Conservation (phyloP, 1,139 yeast species). For the Suhomyces wounanorum region DNA sequence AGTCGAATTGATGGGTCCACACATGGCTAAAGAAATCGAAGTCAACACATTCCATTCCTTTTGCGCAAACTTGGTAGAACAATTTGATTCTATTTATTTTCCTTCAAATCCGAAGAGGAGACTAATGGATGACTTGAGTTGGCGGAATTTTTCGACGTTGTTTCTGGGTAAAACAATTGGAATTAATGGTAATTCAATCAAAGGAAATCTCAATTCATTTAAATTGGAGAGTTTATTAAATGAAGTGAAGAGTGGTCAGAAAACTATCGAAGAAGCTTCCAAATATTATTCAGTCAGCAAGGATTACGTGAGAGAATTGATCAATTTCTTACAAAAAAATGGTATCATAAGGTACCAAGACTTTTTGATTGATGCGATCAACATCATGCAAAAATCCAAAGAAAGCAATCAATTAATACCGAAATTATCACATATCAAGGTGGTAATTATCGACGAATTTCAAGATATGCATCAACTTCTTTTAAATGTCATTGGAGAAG, state of each 20-base stretch:
- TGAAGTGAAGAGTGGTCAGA: constrained; percentile 32
- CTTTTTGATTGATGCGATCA: constrained; percentile 33
- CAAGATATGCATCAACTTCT: constrained; percentile 68
- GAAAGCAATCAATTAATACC: constrained; percentile 20
- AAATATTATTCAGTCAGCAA: constrained; percentile 24
- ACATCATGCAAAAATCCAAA: constrained; percentile 25
- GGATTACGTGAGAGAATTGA: constrained; percentile 20
- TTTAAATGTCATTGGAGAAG: constrained; percentile 42
- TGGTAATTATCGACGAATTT: constrained; percentile 69
- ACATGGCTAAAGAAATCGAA: constrained; percentile 35
- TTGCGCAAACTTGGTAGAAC: constrained; percentile 52
- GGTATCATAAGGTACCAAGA: constrained; percentile 44
- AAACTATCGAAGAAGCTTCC: constrained; percentile 29
- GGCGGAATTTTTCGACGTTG: constrained; percentile 44
- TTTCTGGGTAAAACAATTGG: constrained; percentile 31
- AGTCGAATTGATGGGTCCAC: constrained; percentile 31
- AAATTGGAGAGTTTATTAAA: constrained; percentile 36
- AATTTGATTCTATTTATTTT: constrained; percentile 29
- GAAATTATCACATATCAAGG: constrained; percentile 30
- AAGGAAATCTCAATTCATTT: constrained; percentile 29
- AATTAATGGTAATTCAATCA: constrained; percentile 25
- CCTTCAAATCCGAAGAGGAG: constrained; percentile 27
- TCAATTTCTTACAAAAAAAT: constrained; percentile 23
- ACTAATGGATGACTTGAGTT: constrained; percentile 54
- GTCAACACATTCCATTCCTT: constrained; percentile 67